These are phyloP conservation scores for Saccharomyces pastorianus DNA, from an alignment of 1,139 yeast genomes.

Conservation along the genomic window DNA sequence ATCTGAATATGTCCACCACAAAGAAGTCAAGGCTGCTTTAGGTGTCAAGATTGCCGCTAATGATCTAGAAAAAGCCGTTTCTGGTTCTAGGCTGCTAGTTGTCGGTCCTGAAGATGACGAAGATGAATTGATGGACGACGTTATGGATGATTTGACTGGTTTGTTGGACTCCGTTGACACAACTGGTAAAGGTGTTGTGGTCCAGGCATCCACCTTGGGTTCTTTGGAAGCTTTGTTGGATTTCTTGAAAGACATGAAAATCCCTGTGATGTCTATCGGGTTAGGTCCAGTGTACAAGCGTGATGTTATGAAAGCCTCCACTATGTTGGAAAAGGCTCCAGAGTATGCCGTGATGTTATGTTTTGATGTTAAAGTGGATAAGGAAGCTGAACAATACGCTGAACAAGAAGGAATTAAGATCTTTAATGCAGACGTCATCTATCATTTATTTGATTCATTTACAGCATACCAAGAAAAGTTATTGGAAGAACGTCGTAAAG, in stretches of 20 bases:
- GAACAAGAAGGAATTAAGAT: constrained; percentile 84
- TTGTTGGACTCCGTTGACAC: constrained; percentile 89
- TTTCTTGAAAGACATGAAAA: constrained; percentile 96
- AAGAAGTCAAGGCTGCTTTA: constrained; percentile 96
- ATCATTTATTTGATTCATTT: constrained; percentile 91
- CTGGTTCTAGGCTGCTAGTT: constrained; percentile 92
- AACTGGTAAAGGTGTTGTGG: constrained; percentile 93
- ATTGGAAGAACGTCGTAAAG: constrained; percentile 83
- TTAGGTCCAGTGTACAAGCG: constrained; percentile 96
- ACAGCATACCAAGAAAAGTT: constrained; percentile 85
- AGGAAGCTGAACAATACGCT: constrained; percentile 97
- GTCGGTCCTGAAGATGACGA: constrained; percentile 97
- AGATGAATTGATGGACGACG: constrained; percentile 95
- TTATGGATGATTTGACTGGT: constrained; percentile 96
- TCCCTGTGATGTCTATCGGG: constrained; percentile 97
- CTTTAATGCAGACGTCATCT: constrained; percentile 92
- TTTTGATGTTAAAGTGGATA: constrained; percentile 94
- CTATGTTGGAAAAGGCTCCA: constrained; percentile 95
- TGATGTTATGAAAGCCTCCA: constrained; percentile 94
- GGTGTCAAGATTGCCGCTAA: constrained; percentile 98
- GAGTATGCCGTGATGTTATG: constrained; percentile 95
- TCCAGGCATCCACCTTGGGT: constrained; percentile 97
- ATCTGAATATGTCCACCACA: constrained; percentile 89
- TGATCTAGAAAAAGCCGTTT: constrained; percentile 96
- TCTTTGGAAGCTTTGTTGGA: constrained; percentile 93